Conservation (phyloP, 140 eudicot genomes). For the Anethum foeniculum region DNA sequence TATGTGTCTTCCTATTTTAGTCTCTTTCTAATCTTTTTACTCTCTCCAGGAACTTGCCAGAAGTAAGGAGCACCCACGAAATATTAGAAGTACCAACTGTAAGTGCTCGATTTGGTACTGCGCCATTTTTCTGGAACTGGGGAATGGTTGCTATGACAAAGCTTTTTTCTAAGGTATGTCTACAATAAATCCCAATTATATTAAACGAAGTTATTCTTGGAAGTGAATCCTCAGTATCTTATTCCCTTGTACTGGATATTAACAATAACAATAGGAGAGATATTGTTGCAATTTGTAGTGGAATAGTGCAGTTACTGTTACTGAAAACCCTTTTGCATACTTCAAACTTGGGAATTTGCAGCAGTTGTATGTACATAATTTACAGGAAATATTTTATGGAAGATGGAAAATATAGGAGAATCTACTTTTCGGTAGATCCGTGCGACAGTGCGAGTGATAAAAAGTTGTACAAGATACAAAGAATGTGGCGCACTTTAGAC, state of each 20-base stretch:
- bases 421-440: not conserved
- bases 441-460: not conserved
- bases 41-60: slow-evolving; percentile 73
- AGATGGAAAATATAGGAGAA: not conserved
- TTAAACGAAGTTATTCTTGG: too few relatives aligned
- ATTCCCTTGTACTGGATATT: not conserved
- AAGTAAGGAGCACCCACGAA: slow-evolving; percentile 72
- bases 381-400: not conserved
- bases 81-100: slow-evolving; percentile 80
- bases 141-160: slow-evolving; percentile 81
- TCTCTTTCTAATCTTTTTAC: not conserved
- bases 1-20: not conserved
- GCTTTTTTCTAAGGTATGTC: slow-evolving; percentile 55
- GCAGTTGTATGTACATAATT: not conserved
- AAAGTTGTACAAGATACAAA: not conserved
- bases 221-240: not conserved
- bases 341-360: not conserved
- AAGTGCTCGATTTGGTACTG: slow-evolving; percentile 96
- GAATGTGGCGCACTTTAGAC: not conserved
- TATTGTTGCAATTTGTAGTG: slow-evolving; percentile 1
- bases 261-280: not conserved
- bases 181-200: not conserved
- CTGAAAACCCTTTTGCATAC: not conserved
- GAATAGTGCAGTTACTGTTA: not conserved
- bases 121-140: slow-evolving; percentile 98